Conservation (phyloP, 228 moss, liverwort and hornwort genomes). For the Sphagnum fallax region DNA sequence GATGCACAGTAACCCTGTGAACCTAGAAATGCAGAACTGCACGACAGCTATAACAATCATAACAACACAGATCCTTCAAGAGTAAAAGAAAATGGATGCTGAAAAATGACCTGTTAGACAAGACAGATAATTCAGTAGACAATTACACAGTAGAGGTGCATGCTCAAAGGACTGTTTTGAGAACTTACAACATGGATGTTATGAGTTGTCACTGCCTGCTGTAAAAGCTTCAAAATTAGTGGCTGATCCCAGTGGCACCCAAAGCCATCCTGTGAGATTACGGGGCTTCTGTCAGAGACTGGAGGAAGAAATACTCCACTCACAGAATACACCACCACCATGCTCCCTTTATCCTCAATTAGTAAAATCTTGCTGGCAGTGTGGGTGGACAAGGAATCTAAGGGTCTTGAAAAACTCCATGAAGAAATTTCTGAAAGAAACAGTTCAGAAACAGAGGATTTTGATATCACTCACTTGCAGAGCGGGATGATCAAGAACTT, state of each 20-base stretch:
- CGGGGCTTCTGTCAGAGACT: background rate
- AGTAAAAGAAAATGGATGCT: no score
- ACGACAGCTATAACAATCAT: no score
- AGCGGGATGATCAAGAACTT: constrained; percentile 70
- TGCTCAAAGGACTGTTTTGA: background rate
- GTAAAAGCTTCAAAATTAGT: constrained; percentile 55
- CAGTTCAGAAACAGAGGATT: background rate
- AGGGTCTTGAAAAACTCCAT: no score
- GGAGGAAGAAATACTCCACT: background rate
- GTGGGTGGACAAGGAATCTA: background rate
- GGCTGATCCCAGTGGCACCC: constrained; percentile 50
- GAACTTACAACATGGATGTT: constrained; percentile 62
- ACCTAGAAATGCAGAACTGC: no score
- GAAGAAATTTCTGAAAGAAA: no score
- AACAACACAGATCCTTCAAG: no score
- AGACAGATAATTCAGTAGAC: no score
- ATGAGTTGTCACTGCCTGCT: constrained; percentile 37
- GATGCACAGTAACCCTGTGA: no score
- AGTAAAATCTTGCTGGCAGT: background rate
- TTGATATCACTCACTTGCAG: constrained; percentile 48
- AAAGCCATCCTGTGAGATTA: constrained; percentile 66
- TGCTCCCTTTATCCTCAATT: no score
- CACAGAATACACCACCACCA: background rate
- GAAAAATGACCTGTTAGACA: no score
- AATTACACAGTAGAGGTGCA: background rate